Conservation (phyloP, 1,139 yeast genomes). For the Candida sp. region DNA sequence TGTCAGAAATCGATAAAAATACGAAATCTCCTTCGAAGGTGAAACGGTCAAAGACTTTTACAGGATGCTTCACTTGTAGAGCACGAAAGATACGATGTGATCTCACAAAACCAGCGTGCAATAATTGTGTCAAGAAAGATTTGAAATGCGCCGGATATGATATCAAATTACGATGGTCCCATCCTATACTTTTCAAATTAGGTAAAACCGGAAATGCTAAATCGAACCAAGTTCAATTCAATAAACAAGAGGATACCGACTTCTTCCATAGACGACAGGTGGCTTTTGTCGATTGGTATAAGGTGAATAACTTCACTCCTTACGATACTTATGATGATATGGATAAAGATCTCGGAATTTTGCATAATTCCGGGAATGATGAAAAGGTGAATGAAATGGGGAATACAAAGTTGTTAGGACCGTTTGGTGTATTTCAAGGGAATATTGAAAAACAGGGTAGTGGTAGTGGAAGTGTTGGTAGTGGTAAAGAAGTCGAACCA, state of each 20-base stretch:
- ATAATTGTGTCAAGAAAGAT: slow-evolving; percentile 43
- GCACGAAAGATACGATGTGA: slow-evolving; percentile 49
- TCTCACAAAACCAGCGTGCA: slow-evolving; percentile 39
- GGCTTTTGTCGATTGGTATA: slow-evolving; percentile 70
- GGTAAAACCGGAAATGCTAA: slow-evolving; percentile 20
- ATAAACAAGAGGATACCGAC: slow-evolving; percentile 20
- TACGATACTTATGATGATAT: slow-evolving; percentile 79
- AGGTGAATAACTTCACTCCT: slow-evolving; percentile 29
- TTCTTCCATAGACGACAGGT: slow-evolving; percentile 68
- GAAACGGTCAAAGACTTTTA: slow-evolving; percentile 38
- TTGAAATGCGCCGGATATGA: slow-evolving; percentile 79
- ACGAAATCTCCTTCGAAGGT: slow-evolving; percentile 4
- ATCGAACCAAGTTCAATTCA: slow-evolving; percentile 25
- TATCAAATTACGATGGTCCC: slow-evolving; percentile 76
- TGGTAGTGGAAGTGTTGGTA: neutral
- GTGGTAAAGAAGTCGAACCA: neutral
- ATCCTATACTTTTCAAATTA: slow-evolving; percentile 46
- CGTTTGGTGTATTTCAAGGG: slow-evolving; percentile 71
- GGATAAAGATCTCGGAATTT: slow-evolving; percentile 64
- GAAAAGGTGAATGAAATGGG: slow-evolving; percentile 28
- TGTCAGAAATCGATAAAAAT: neutral
- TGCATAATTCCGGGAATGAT: slow-evolving; percentile 52
- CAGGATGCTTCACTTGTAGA: slow-evolving; percentile 53
- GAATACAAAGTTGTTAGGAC: slow-evolving; percentile 64
- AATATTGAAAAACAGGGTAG: slow-evolving; percentile 3